These are phyloP conservation scores for Funneliformis geosporum DNA, from an alignment of 192 early-diverging fungal genomes.

Conservation along the genomic window DNA sequence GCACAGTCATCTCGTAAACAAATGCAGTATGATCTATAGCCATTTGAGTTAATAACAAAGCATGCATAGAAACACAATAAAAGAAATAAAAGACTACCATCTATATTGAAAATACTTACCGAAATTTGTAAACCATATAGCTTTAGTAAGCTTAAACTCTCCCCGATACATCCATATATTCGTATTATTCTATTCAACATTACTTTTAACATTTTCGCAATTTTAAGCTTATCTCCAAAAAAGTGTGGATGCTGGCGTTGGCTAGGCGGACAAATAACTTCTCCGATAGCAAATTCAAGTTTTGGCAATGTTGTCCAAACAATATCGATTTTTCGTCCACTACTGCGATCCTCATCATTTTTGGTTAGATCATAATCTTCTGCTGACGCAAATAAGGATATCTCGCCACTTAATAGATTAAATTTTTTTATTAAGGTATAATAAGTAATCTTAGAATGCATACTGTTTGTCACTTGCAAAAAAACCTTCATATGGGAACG, in stretches of 20 bases:
- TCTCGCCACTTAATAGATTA: constrained; percentile 2
- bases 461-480: background rate
- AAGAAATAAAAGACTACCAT: background rate
- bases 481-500: background rate
- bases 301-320: constrained; percentile 3
- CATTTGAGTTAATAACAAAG: background rate
- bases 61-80: background rate
- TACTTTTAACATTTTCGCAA: constrained; percentile 5
- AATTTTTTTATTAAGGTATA: background rate
- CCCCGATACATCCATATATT: background rate
- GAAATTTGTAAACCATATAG: constrained; percentile 2
- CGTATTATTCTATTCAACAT: background rate
- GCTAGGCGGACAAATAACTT: constrained; percentile 9
- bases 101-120: constrained; percentile 16
- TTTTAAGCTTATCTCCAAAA: constrained; percentile 12
- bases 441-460: background rate
- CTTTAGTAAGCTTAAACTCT: background rate
- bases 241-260: constrained; percentile 2
- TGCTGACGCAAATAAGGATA: constrained; percentile 6
- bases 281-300: constrained; percentile 1
- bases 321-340: background rate
- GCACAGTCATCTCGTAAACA: background rate
- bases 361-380: background rate
- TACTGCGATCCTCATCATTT: background rate
- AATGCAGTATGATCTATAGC: background rate